Evolutionary conservation across 768 basidiomycete species (phyloP).

Genomic region (Trametes meyenii): DNA sequence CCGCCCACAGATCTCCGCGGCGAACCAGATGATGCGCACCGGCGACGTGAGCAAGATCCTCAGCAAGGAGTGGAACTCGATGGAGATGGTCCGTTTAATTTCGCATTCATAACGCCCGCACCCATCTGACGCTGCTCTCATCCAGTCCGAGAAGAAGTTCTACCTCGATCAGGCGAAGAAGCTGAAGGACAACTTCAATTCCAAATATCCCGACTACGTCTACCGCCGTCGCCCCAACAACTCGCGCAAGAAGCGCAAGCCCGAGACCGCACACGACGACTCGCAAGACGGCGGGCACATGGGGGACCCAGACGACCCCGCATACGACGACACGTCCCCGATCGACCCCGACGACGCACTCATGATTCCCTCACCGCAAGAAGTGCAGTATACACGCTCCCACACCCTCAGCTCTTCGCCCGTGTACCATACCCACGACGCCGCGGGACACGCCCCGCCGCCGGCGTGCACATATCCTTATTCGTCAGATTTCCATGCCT

Average conservation of each 20-base stretch:
- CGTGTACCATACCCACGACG: conserved; percentile 24
- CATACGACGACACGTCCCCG: conserved; percentile 43
- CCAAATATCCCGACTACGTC: conserved; percentile 87
- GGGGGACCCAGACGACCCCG: conserved; percentile 38
- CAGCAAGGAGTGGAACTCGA: conserved; percentile 83
- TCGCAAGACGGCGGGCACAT: conserved; percentile 36
- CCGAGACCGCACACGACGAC: conserved; percentile 37
- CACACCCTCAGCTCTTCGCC: conserved; percentile 19
- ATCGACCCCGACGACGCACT: conserved; percentile 37
- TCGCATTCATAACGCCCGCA: not conserved
- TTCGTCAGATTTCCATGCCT: conserved; percentile 19
- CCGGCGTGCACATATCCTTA: conserved; percentile 20
- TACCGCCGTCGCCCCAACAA: conserved; percentile 89
- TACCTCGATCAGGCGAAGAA: conserved; percentile 87
- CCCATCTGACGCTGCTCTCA: conserved; percentile 8
- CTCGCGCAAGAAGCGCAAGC: conserved; percentile 64
- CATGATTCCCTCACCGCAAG: conserved; percentile 24
- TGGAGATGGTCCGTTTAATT: conserved; percentile 62
- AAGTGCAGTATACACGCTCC: conserved; percentile 29
- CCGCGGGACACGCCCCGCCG: conserved; percentile 1
- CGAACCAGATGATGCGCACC: conserved; percentile 87
- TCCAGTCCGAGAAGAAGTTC: conserved; percentile 79
- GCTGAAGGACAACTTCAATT: conserved; percentile 84
- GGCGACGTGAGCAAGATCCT: conserved; percentile 90
- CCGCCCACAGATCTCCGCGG: conserved; percentile 82